Base-by-base conservation (phyloP, 1,139 yeast species). In the Suhomyces bolitotheri region DNA sequence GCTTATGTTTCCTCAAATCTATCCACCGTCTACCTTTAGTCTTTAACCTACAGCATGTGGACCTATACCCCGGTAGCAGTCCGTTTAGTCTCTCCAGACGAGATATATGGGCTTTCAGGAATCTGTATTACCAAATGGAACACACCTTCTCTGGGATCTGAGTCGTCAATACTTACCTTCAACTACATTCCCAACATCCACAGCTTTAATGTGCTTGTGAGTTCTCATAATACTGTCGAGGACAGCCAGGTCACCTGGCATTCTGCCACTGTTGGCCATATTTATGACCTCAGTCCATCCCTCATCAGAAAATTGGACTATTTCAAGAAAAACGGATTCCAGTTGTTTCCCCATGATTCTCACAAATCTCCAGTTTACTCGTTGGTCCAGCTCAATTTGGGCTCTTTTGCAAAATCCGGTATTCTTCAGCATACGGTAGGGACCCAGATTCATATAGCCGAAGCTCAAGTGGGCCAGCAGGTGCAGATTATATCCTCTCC, bases 401-500 rank as follows among this genome's bases (percentile, higher is more conserved):
- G 22, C 15, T 12, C 13, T 4, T 11, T 14, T 7, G 36, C 17
- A 7, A 16, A 11, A 11, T 22, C 14, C 11, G 9, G n/a, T 4
- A 69, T 70, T 3, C 46, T 46, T 31, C 58, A 59, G 35, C 39
- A 48, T 4, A 25, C 43, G 8, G 21, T 25, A 7, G 8, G 35
- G 10, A 26, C 23, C 7, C 23, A 25, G 10, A 15, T 31, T 10
- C 7, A 16, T 5, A 15, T 20, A 15, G 10, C 26, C 10, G 11
- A 5, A n/a, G 17, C 32, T 7, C 21, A 27, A 7, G 30, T 27
- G 11, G 50, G 50, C 7, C 37, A 32, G 19, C 25, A 30, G 7
- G 51, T 72, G 1, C 34, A 39, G 1, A 55, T 73, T 4, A 57
- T 59, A 15, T 63, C 76, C 7, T 68, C 62, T 33, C 88, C 89